These are phyloP conservation scores for Fraxinus greggii DNA, from an alignment of 305 asterid species.

Conservation along the genomic window DNA sequence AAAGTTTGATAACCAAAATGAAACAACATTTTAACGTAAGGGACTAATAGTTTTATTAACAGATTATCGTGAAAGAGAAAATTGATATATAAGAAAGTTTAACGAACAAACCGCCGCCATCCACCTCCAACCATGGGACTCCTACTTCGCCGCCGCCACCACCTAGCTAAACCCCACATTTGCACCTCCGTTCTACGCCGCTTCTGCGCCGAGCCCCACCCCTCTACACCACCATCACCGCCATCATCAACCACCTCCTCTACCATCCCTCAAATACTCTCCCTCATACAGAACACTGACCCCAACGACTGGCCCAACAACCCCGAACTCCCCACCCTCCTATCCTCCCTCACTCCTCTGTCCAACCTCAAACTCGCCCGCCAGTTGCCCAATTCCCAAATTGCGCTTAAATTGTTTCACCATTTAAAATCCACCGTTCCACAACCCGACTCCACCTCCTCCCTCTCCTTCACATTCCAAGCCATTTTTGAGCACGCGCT, in stretches of 20 bases:
- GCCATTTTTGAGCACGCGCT: conserved; percentile 58
- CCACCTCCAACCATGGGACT: neutral
- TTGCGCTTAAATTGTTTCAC: conserved; percentile 55
- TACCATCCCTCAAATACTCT: conserved; percentile 32
- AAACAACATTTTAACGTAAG: neutral
- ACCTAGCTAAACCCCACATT: neutral
- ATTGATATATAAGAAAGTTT: neutral
- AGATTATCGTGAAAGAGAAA: neutral
- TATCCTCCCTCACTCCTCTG: conserved; percentile 42
- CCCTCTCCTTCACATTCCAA: conserved; percentile 57
- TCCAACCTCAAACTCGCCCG: conserved; percentile 58
- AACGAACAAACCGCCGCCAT: neutral
- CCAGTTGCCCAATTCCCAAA: conserved; percentile 50
- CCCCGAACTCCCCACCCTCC: conserved; percentile 48
- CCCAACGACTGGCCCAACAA: conserved; percentile 54
- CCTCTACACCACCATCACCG: conserved; percentile 18
- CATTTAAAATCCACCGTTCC: conserved; percentile 34
- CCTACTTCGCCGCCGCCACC: conserved; percentile 25
- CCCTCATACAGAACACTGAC: conserved; percentile 51
- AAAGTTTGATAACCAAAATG: neutral
- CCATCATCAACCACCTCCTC: conserved; percentile 13
- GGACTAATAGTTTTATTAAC: neutral
- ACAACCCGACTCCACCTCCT: conserved; percentile 16
- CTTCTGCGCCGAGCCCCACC: conserved; percentile 17
- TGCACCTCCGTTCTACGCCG: conserved; percentile 31